A percentile compares a stretch with the other conserved stretches of the same genome.
Evolutionary conservation across 1,284 basidiomycete species (phyloP).

Genomic region (Rhodotorula sp.): DNA sequence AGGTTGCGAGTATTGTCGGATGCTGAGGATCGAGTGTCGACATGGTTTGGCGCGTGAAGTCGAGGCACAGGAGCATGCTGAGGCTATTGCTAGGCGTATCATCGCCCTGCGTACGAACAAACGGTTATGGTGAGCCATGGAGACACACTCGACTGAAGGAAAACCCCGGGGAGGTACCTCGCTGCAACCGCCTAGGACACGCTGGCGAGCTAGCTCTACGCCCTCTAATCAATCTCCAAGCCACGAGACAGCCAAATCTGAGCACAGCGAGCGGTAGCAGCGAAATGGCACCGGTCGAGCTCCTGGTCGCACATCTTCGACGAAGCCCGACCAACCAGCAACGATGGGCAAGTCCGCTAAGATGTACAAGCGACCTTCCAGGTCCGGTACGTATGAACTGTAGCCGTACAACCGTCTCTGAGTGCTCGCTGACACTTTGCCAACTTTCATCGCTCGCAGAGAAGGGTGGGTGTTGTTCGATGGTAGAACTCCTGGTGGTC

Average conservation of each 20-base stretch:
- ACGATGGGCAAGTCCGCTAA: slow-evolving; percentile 35
- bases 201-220: not conserved
- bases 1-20: not conserved
- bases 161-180: not conserved
- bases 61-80: slow-evolving; percentile 29
- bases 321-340: too few species aligned
- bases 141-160: not conserved
- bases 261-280: not conserved
- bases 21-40: slow-evolving; percentile 9
- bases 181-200: not conserved
- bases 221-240: not conserved
- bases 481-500: too few species aligned
- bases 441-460: not conserved
- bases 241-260: too few species aligned
- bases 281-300: not conserved
- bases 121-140: not conserved
- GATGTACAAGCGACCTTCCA: slow-evolving; percentile 28
- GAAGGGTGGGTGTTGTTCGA: not conserved
- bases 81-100: not conserved
- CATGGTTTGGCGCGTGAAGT: slow-evolving; percentile 26
- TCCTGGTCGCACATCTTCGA: too few species aligned
- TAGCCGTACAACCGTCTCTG: not conserved
- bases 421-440: not conserved
- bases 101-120: not conserved
- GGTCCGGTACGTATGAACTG: not conserved